Percentiles rank a stretch among this genome's conserved stretches.
These are phyloP conservation scores for Aristolochia fimbriata DNA, from an alignment of 164 flowering plant species.

Conservation along the genomic window DNA sequence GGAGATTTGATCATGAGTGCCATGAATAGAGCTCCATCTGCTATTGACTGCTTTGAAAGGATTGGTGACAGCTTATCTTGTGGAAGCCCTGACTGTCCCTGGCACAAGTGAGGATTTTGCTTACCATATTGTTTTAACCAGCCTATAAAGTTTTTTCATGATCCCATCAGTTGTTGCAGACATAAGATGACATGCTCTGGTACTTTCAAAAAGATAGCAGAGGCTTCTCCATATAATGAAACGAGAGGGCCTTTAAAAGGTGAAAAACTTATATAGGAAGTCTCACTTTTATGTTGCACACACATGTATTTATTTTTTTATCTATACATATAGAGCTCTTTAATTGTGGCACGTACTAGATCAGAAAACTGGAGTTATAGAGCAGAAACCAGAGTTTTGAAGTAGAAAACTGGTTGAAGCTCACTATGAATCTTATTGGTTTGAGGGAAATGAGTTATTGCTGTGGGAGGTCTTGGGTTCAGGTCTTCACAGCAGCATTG, in stretches of 20 bases:
- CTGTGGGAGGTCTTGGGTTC: too few relatives aligned
- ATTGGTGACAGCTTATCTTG: background rate
- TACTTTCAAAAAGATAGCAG: conserved; percentile 11
- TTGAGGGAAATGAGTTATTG: too few relatives aligned
- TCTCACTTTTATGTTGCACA: background rate
- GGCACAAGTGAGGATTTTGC: conserved; percentile 12
- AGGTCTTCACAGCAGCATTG: too few relatives aligned
- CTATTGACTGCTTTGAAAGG: conserved; percentile 11
- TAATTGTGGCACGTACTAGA: too few relatives aligned
- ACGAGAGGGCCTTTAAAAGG: conserved; percentile 5
- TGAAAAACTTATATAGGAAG: background rate
- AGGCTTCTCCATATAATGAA: conserved; percentile 6
- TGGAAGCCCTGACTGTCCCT: conserved; percentile 6
- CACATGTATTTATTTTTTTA: too few relatives aligned
- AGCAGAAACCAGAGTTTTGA: too few relatives aligned
- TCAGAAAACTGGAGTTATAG: too few relatives aligned
- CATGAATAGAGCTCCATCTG: conserved; percentile 13
- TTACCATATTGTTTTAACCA: background rate
- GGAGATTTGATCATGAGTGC: conserved; percentile 13
- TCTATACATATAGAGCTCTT: too few relatives aligned
- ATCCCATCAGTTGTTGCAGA: conserved; percentile 1
- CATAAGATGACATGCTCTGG: conserved; percentile 10
- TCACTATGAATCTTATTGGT: too few relatives aligned
- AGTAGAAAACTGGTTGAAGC: too few relatives aligned
- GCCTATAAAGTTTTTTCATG: too few relatives aligned